phyloP scores from a whole-genome alignment of 129 eudicot species.

The carrot (Daucus carota) region DH1_v3.0 NC_030384.2:34334001-34334500 shows the following conservation, averaged over 20 bases:
- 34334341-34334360: background rate
- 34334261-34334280: background rate
- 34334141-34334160: constrained; percentile 13
- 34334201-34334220: background rate
- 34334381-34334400: background rate
- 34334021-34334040: too few species aligned
- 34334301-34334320: background rate
- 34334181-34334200: background rate
- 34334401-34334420: too few species aligned
- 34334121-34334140: background rate
- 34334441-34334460: too few species aligned
- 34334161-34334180: background rate
- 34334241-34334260: background rate
- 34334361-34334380: background rate
- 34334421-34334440: too few species aligned
- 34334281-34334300: background rate
- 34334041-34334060: background rate
- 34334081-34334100: background rate
- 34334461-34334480: too few species aligned
- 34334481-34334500: too few species aligned
- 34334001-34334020: too few species aligned
- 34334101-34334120: constrained; percentile 3
- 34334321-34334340: background rate
- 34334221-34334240: background rate
- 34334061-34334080: too few species aligned